phyloP scores from a whole-genome alignment of 2,329 filamentous ascomycete genomes.

The Diaporthe sp. region DNA sequence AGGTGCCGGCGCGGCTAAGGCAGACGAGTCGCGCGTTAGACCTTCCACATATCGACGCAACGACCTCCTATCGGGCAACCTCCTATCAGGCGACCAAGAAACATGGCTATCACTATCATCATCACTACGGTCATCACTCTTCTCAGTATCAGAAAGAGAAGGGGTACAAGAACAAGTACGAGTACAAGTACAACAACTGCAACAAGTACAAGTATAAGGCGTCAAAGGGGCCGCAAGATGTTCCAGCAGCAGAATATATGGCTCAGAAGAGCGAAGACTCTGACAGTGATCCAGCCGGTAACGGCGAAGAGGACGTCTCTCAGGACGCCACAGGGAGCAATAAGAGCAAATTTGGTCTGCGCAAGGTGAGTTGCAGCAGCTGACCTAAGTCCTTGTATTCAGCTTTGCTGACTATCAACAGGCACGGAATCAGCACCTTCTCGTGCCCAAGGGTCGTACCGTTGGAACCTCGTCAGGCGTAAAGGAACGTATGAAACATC shows the following conservation, averaged over 20 bases:
- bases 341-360: constrained; percentile 10
- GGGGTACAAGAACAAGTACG: constrained; percentile 46
- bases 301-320: not conserved
- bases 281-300: not conserved
- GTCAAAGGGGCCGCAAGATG: not conserved
- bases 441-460: constrained; percentile 34
- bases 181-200: constrained; percentile 43
- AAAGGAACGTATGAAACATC: constrained; percentile 59
- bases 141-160: constrained; percentile 40
- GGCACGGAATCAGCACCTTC: constrained; percentile 45
- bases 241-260: not conserved
- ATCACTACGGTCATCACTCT: constrained; percentile 18
- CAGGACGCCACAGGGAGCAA: not conserved
- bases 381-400: not conserved
- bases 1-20: constrained; percentile 52
- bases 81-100: constrained; percentile 40
- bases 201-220: constrained; percentile 34
- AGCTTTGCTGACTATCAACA: constrained; percentile 48
- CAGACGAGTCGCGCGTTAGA: constrained; percentile 65
- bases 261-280: not conserved
- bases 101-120: constrained; percentile 48
- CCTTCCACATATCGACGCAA: constrained; percentile 56
- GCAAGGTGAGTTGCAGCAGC: constrained; percentile 14
- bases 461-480: constrained; percentile 42
- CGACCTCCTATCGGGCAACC: constrained; percentile 41